Base-by-base conservation (phyloP, 345 rosid genomes). In the Eucalyptus sideroxylon region DNA sequence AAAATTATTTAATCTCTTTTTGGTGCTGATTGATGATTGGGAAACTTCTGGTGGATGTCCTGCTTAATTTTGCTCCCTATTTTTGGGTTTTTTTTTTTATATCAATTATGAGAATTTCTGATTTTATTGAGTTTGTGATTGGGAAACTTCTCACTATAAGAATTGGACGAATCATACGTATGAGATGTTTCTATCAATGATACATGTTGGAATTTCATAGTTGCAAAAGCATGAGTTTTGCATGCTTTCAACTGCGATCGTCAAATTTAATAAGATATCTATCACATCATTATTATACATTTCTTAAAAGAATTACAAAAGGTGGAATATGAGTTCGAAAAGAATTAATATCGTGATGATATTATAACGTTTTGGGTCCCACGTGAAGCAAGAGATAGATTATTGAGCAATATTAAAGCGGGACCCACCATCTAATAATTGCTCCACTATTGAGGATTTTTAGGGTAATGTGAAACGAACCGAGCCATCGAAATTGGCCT, bases 151-250 rank as follows among this genome's bases (percentile, higher is more conserved):
- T 77, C 24, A 1, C 3, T 21, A 3, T 4, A 77, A 77, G 5
- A 40, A 6, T 4, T 44, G 0, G 15, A 37, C 1, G 16, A 14
- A 77, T 77, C 9, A 56, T 0, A 2, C 7, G 27, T 2, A 65
- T 2, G 11, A 30, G 37, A n/a, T 15, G 77, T 4, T 9, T n/a
- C 2, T 1, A 10, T 1, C 11, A 65, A n/a, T 16, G 21, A n/a
- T 16, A 12, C 27, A 19, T 5, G 9, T 37, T 37, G 11, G 47
- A 77, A 72, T 72, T 24, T 72, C 4, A 6, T 72, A 5, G 1
- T 6, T 2, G 7, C 15, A 10, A 72, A 77, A 21, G 21, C 47
- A 40, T 30, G 0, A 17, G 16, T 19, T 21, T 77, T 26, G 10
- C 9, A 6, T 40, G 47, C 9, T 12, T 77, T 40, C 2, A 21